Conservation (phyloP, 164 flowering plant species). For the Berberis vulgaris region DNA sequence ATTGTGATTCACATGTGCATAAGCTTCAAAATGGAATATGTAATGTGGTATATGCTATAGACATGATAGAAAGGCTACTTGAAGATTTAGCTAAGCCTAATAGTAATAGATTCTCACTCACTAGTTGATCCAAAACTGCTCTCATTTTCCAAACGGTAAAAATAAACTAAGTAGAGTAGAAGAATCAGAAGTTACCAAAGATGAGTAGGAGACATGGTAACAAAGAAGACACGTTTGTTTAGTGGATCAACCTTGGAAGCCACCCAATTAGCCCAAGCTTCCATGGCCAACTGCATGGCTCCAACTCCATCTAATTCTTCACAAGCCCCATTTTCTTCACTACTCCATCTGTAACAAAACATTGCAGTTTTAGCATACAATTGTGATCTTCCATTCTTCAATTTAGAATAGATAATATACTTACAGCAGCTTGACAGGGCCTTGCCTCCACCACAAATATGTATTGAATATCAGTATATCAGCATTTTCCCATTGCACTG, state of each 20-base stretch:
- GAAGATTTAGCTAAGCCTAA: background rate
- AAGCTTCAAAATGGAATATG: no score
- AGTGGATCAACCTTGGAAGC: conserved; percentile 43
- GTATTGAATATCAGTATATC: no score
- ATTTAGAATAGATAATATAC: conserved; percentile 14
- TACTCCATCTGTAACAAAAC: conserved; percentile 64
- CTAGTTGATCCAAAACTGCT: background rate
- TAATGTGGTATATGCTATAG: no score
- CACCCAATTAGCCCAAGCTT: conserved; percentile 88
- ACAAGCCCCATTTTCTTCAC: conserved; percentile 54
- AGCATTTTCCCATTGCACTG: no score
- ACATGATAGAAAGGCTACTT: background rate
- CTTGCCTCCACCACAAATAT: conserved; percentile 35
- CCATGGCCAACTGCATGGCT: conserved; percentile 90
- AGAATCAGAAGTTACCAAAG: conserved; percentile 40
- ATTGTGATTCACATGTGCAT: no score
- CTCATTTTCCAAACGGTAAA: background rate
- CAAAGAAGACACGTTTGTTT: conserved; percentile 63
- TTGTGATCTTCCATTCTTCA: background rate
- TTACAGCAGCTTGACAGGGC: conserved; percentile 82
- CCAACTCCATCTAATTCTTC: conserved; percentile 70
- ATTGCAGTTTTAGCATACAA: background rate
- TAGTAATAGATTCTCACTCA: background rate
- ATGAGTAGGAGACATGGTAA: conserved; percentile 97
- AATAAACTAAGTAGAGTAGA: background rate